Evolutionary conservation across 2,329 filamentous ascomycete species (phyloP), one percentile per base, ranked within the genome.

Genomic region (Penicillium sp.): DNA sequence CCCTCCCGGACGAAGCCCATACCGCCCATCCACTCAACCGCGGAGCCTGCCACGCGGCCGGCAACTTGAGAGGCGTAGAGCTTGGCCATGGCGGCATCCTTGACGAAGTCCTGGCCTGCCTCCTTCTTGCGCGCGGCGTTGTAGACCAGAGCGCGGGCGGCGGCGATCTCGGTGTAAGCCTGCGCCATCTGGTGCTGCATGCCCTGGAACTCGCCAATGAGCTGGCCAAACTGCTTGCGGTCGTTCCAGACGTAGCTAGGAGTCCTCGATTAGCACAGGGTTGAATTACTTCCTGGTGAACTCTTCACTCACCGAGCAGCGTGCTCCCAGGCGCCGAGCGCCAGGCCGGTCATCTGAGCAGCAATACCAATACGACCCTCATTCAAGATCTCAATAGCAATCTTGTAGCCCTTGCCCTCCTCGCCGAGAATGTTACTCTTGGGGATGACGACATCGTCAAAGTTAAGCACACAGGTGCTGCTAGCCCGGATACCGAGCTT

Each of bases 171-270:
- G 26, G 90, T 92, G 81, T 94, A 98, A 1, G 93, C 90, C 80
- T 99, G 95, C 2, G 95, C 95, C 65, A 99, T 89, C 82, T 99
- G 95, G 82, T 97, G 93, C 82, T 98, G 94, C 95, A 99, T 98
- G 72, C 93, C 93, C 81, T 99, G 95, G 85, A 99, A 99, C 77
- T 96, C 91, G 72, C 95, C 95, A 62, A 99, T 89, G 57, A 96
- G 86, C 74, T 92, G 85, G 68, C 95, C 94, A 75, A 99, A 99
- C 82, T 99, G 95, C 82, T 92, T 93, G 72, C 95, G 91, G 82
- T 99, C 95, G 80, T 98, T 98, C 93, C 93, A 99, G 68, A 93
- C 93, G 80, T 99, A 98, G 65, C 85, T 88, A 63, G 53, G 6
- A 13, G 10, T 37, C 3, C 6, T 5, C 22, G 19, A 53, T 63